phyloP scores from a whole-genome alignment of 768 basidiomycete genomes.

The Leucosporidium yakuticum region DNA sequence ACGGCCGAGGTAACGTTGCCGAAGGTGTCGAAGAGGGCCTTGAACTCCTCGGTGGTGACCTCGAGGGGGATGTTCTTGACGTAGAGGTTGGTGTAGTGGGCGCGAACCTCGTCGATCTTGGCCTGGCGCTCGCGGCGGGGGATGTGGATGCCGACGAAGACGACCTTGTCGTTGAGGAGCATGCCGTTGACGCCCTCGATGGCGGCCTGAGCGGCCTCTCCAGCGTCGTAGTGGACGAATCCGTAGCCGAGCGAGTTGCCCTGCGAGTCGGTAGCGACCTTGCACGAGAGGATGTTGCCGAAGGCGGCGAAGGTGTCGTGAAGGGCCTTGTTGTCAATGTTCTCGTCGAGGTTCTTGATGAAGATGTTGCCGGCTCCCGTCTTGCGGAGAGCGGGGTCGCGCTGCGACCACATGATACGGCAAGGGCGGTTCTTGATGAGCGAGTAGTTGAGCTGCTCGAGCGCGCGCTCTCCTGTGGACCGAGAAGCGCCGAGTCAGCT shows the following conservation, averaged over 20 bases:
- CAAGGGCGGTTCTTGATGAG: slow-evolving; percentile 97
- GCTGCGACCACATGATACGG: slow-evolving; percentile 99
- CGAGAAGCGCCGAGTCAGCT: too few relatives aligned
- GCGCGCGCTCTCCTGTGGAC: slow-evolving; percentile 78
- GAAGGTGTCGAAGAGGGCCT: slow-evolving; percentile 65
- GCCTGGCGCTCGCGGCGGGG: slow-evolving; percentile 98
- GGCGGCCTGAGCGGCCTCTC: slow-evolving; percentile 87
- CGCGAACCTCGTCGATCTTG: slow-evolving; percentile 94
- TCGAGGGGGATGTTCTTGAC: slow-evolving; percentile 92
- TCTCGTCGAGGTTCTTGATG: slow-evolving; percentile 98
- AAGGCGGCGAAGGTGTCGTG: slow-evolving; percentile 99
- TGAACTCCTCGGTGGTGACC: slow-evolving; percentile 77
- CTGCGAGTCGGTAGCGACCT: slow-evolving; percentile 93
- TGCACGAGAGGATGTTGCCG: slow-evolving; percentile 97
- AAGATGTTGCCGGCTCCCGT: slow-evolving; percentile 99
- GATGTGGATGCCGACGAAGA: slow-evolving; percentile 95
- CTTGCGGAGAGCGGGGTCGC: slow-evolving; percentile 98
- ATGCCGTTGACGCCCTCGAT: slow-evolving; percentile 99
- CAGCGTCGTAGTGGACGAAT: slow-evolving; percentile 98
- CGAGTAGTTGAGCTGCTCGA: slow-evolving; percentile 99
- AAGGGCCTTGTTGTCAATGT: slow-evolving; percentile 62
- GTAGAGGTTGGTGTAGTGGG: slow-evolving; percentile 97
- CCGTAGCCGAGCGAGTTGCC: slow-evolving; percentile 96
- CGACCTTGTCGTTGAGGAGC: slow-evolving; percentile 99
- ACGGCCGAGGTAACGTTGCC: slow-evolving; percentile 85